phyloP scores from a whole-genome alignment of 495 filamentous ascomycete species.

The Aspergillus wentii region DNA sequence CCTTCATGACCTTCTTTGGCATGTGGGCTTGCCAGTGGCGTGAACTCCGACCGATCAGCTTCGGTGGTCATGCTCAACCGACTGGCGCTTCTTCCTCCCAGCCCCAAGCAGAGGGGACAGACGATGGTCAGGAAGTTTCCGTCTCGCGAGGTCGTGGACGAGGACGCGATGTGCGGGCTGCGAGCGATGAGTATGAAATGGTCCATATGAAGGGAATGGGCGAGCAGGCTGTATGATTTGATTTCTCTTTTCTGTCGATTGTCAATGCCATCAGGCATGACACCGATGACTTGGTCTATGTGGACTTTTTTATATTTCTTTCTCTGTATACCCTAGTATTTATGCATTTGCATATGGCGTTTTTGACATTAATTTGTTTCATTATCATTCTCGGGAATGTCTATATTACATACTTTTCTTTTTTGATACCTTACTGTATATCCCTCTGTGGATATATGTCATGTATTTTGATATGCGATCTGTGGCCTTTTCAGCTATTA shows the following conservation, averaged over 20 bases:
- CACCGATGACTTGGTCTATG: too few species aligned
- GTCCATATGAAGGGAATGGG: conserved; percentile 53
- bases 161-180: conserved; percentile 45
- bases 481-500: too few species aligned
- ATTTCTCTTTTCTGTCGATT: not conserved
- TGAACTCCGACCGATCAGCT: conserved; percentile 82
- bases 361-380: too few species aligned
- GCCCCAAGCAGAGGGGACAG: conserved; percentile 15
- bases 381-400: too few species aligned
- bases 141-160: conserved; percentile 34
- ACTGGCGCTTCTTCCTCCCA: conserved; percentile 17
- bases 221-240: conserved; percentile 33
- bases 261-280: too few species aligned
- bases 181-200: conserved; percentile 78
- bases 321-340: too few species aligned
- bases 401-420: too few species aligned
- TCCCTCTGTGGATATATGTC: too few species aligned
- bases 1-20: conserved; percentile 65
- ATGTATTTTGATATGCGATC: not conserved
- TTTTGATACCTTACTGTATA: too few species aligned
- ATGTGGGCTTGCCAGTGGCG: conserved; percentile 90
- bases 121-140: conserved; percentile 22
- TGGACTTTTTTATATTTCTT: too few species aligned
- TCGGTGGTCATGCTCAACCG: conserved; percentile 53
- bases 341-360: too few species aligned